These are phyloP conservation scores for Trichosporon faecale DNA, from an alignment of 1,284 basidiomycete species.

Conservation along the genomic window DNA sequence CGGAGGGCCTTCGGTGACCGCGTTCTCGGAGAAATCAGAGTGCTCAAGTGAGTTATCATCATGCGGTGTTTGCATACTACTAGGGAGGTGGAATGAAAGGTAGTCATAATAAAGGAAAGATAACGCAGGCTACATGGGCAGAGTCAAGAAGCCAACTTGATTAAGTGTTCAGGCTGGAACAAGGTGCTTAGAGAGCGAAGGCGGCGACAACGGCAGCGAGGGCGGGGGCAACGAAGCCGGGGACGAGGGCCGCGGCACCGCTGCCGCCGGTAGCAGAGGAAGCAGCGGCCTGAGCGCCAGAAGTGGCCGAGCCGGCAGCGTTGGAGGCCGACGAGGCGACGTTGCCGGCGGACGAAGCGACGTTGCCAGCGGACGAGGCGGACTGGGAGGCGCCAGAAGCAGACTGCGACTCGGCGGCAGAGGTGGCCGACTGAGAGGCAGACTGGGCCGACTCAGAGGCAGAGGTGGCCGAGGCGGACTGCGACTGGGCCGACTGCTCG, in stretches of 20 bases:
- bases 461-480: not conserved
- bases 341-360: not conserved
- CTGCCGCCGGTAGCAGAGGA: not conserved
- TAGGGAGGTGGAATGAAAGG: slow-evolving; percentile 10
- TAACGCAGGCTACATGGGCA: not conserved
- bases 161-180: slow-evolving; percentile 7
- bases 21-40: not conserved
- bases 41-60: not conserved
- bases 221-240: slow-evolving; percentile 11
- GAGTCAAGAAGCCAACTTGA: slow-evolving; percentile 7
- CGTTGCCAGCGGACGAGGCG: too few species aligned
- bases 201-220: slow-evolving; percentile 16
- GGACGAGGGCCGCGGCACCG: not conserved
- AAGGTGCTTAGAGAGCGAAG: slow-evolving; percentile 16
- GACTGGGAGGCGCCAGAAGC: not conserved
- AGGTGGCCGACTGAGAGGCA: not conserved
- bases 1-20: not conserved
- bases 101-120: slow-evolving; percentile 5
- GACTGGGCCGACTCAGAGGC: not conserved
- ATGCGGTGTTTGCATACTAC: slow-evolving; percentile 9
- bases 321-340: not conserved
- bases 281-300: not conserved
- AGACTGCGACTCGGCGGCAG: not conserved
- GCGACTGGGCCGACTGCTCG: slow-evolving; percentile 1
- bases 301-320: not conserved